Percentiles rank a stretch among this genome's conserved stretches.
phyloP scores from a whole-genome alignment of 257 asterid genomes.

The Echites panduratus region DNA sequence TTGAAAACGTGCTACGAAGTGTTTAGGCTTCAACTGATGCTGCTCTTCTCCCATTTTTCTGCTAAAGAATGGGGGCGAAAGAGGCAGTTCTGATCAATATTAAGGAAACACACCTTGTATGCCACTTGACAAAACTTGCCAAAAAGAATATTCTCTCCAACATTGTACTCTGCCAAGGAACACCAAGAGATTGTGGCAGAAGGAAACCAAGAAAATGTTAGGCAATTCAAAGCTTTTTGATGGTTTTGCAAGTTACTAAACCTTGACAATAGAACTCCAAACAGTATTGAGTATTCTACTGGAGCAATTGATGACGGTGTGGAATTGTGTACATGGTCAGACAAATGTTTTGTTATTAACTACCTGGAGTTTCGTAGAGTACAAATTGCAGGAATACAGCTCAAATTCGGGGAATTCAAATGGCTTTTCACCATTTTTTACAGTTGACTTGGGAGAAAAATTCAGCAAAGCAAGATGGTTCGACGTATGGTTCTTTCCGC shows the following conservation, averaged over 20 bases:
- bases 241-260: constrained; percentile 9
- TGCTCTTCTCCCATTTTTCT: constrained; percentile 9
- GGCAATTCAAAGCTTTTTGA: not conserved
- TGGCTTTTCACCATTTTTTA: not conserved
- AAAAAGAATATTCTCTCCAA: not conserved
- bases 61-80: not conserved
- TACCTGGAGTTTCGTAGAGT: not conserved
- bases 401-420: not conserved
- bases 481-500: not conserved
- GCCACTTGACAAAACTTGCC: not conserved
- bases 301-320: not conserved
- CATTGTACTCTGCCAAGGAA: not conserved
- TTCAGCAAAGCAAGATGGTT: not conserved
- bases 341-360: not conserved
- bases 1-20: constrained; percentile 7
- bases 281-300: not conserved
- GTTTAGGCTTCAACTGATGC: not conserved
- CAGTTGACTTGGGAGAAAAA: not conserved
- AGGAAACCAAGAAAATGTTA: not conserved
- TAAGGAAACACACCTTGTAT: not conserved
- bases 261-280: not conserved
- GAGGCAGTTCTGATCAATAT: constrained; percentile 1
- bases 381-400: not conserved
- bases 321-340: not conserved
- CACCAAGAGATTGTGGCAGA: not conserved